These are phyloP conservation scores for Coccomyxa subellipsoidea DNA, from an alignment of 163 green algal genomes.

Conservation along the genomic window DNA sequence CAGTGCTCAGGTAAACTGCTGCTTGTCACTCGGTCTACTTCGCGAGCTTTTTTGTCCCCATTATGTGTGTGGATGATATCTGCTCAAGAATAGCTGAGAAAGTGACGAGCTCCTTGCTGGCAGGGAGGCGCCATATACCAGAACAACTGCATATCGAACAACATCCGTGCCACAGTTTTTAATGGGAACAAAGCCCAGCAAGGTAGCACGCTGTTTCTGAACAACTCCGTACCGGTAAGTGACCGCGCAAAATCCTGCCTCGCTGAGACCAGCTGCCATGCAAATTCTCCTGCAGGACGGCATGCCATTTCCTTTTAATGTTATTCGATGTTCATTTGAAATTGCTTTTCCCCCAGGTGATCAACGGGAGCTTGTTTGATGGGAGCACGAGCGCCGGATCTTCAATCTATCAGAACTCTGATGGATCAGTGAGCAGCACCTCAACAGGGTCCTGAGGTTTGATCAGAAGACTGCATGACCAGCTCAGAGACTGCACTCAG, in stretches of 20 bases:
- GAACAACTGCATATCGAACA: constrained; percentile 10
- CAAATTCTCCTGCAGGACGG: background rate
- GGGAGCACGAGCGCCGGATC: background rate
- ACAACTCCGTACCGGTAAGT: constrained; percentile 6
- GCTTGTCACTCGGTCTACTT: no score
- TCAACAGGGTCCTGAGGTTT: background rate
- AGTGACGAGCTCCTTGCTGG: no score
- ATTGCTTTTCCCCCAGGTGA: no score
- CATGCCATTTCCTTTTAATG: background rate
- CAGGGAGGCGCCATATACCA: constrained; percentile 16
- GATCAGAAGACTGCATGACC: background rate
- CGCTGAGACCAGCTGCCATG: background rate
- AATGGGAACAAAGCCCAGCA: constrained; percentile 16
- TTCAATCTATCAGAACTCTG: background rate
- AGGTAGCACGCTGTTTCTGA: constrained; percentile 14
- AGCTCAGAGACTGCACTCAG: background rate
- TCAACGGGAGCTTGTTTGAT: constrained; percentile 1
- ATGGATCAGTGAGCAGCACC: background rate
- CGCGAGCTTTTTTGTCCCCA: no score
- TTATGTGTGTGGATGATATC: no score
- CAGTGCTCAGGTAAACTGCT: background rate
- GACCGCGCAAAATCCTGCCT: background rate
- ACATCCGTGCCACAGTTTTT: background rate
- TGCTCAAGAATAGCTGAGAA: no score
- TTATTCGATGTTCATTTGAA: background rate